Evolutionary conservation across 768 basidiomycete species (phyloP).

Genomic region (Hypsizygus marmoreus): DNA sequence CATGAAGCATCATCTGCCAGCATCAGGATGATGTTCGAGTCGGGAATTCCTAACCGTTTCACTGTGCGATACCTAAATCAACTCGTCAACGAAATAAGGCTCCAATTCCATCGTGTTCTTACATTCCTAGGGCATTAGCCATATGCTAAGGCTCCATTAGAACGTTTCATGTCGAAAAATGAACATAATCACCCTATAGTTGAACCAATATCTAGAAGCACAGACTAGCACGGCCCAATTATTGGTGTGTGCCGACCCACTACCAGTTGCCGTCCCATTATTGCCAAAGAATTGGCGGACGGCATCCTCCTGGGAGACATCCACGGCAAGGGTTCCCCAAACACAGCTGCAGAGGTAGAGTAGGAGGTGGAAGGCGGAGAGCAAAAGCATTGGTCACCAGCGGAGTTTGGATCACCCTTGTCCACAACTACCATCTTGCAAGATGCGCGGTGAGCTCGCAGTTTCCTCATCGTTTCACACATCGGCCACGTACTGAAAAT

Average conservation of each 20-base stretch:
- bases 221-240: conserved; percentile 99
- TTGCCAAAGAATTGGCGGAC: conserved; percentile 49
- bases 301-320: conserved; percentile 35
- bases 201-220: conserved; percentile 97
- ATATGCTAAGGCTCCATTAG: conserved; percentile 96
- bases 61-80: conserved; percentile 89
- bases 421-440: conserved; percentile 16
- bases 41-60: conserved; percentile 96
- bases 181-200: conserved; percentile 76
- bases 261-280: conserved; percentile 30
- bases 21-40: conserved; percentile 99
- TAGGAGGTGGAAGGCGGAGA: conserved; percentile 30
- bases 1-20: conserved; percentile 96
- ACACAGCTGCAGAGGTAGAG: conserved; percentile 37
- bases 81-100: conserved; percentile 4
- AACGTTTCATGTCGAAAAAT: background rate
- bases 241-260: conserved; percentile 72
- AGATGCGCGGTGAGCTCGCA: conserved; percentile 10
- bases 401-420: conserved; percentile 22
- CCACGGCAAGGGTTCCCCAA: conserved; percentile 26
- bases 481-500: background rate
- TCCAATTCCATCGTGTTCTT: conserved; percentile 16
- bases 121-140: conserved; percentile 98
- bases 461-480: background rate
- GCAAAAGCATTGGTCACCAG: conserved; percentile 27